Base-by-base conservation (phyloP, 768 basidiomycete species). In the Suillus bovinus region DNA sequence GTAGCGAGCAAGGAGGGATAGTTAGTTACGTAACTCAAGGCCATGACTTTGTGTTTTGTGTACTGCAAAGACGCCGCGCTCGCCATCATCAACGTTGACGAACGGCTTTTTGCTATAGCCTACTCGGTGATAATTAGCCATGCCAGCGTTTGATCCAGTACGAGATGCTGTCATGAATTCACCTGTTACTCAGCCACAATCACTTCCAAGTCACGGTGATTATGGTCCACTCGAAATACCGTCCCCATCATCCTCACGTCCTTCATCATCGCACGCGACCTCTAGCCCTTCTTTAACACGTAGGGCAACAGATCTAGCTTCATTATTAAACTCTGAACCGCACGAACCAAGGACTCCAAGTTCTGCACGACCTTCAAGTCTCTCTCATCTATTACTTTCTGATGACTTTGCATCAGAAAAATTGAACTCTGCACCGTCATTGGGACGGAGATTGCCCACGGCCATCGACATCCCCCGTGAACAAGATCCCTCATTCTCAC, bases 161-260 rank as follows among this genome's bases (percentile, higher is more conserved):
- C 84, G 91, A 74, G 91, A 93, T 82, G 91, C 91, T 64, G 89
- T 91, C 70, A 84, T 90, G 69, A 90, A 90, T 76, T 90, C 89
- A 47, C 90, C 90, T 34, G 74, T 86, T 68, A 80, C 82, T 44
- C 80, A 80, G 66, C 71, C 81, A 55, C 76, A 76, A 68, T 61
- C 78, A 64, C 77, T 80, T 59, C 68, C 52, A 42, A 69, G 68
- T 41, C 5, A 34, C 36, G 14, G 13, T 24, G 67, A 72, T 53
- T 53, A 64, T 47, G 69, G 63, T 62, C 55, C 67, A 52, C 73
- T 68, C 65, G 71, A 73, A 54, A 63, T 70, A 66, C 80, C 64
- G 76, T 83, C 58, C 60, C 81, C 57, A 61, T 76, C 68, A 59
- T 73, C 75, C 5, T 77, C 76, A 5, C 77, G 76, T 50, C 77